Conservation (phyloP, 139 green algal species). For the Axilococcus clingmanii region DNA sequence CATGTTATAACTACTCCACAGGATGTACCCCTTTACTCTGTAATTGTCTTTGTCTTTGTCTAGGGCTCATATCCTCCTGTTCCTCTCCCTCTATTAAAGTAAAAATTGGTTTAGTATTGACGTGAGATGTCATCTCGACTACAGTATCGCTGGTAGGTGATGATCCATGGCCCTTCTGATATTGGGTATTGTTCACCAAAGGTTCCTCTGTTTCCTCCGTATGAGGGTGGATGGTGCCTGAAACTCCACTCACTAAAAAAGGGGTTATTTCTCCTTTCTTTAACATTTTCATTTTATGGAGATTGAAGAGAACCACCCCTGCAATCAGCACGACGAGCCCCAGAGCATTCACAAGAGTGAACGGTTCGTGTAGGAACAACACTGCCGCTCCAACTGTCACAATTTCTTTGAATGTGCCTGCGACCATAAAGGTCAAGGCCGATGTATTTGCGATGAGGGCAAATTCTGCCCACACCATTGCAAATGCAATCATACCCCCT, state of each 20-base stretch:
- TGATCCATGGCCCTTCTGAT: too few species aligned
- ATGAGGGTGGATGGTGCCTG: neutral
- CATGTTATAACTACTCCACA: too few species aligned
- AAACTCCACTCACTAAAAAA: neutral
- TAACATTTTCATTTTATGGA: slow-evolving; percentile 56
- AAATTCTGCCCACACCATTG: slow-evolving; percentile 76
- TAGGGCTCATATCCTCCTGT: too few species aligned
- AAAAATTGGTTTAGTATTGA: too few species aligned
- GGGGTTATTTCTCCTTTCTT: slow-evolving; percentile 1
- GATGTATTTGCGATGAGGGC: slow-evolving; percentile 74
- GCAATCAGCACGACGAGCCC: slow-evolving; percentile 70
- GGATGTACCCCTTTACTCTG: too few species aligned
- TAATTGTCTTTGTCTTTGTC: too few species aligned
- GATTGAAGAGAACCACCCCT: slow-evolving; percentile 81
- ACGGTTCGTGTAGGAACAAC: slow-evolving; percentile 61
- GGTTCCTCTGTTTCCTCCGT: neutral
- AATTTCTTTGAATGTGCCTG: slow-evolving; percentile 83
- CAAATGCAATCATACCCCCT: slow-evolving; percentile 66
- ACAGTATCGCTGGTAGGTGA: too few species aligned
- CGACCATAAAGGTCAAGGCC: slow-evolving; percentile 89
- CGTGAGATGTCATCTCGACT: too few species aligned
- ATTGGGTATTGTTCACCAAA: too few species aligned
- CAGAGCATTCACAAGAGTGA: slow-evolving; percentile 61
- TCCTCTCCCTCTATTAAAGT: too few species aligned
- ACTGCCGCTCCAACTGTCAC: slow-evolving; percentile 67